Evolutionary conservation across 2,329 filamentous ascomycete species (phyloP).

Genomic region (Phyllosticta citrichinensis): DNA sequence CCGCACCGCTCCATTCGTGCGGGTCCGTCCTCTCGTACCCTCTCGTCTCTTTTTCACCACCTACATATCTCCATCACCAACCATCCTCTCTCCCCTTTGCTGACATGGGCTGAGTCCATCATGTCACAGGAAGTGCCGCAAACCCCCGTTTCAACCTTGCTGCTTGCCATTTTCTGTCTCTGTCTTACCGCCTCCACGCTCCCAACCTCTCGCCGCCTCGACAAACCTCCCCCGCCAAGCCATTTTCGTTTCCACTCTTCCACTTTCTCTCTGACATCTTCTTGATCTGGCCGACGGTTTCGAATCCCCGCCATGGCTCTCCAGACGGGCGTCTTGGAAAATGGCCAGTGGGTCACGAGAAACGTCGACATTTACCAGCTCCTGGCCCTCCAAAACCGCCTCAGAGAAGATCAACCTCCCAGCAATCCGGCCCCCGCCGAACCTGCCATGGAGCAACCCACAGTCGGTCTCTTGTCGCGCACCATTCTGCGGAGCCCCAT

Average conservation of each 20-base stretch:
- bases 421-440: constrained; percentile 21
- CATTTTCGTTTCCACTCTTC: neutral
- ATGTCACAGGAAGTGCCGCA: constrained; percentile 10
- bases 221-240: neutral
- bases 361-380: constrained; percentile 33
- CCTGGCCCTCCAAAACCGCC: constrained; percentile 17
- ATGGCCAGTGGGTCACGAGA: constrained; percentile 26
- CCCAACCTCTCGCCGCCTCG: neutral
- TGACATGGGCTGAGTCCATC: neutral
- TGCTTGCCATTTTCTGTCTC: neutral
- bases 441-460: constrained; percentile 31
- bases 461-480: constrained; percentile 64
- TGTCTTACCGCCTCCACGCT: neutral
- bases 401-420: constrained; percentile 17
- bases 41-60: neutral
- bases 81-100: neutral
- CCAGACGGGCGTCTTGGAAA: constrained; percentile 16
- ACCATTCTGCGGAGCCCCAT: constrained; percentile 70
- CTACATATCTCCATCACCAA: neutral
- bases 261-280: neutral
- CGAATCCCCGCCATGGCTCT: constrained; percentile 12
- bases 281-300: neutral
- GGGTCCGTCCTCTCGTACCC: neutral
- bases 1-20: neutral
- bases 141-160: neutral